These are phyloP conservation scores for Fragaria vesca DNA, from an alignment of 306 rosid species.

Conservation along the genomic window DNA sequence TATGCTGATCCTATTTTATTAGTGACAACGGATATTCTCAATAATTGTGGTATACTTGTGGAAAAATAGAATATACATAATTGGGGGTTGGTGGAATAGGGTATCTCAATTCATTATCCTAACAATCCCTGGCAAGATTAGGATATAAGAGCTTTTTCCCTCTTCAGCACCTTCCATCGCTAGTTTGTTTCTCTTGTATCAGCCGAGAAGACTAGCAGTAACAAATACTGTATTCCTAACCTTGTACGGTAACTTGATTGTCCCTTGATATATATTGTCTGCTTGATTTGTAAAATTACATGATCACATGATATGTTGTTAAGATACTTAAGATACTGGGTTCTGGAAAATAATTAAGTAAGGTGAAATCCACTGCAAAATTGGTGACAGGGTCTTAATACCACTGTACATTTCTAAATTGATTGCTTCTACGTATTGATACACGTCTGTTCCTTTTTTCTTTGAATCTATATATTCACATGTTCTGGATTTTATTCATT, in stretches of 20 bases:
- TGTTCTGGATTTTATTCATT: too few species aligned
- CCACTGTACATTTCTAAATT: conserved; percentile 1
- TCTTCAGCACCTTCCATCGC: not conserved
- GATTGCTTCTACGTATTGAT: not conserved
- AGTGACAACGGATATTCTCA: too few species aligned
- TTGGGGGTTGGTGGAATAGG: not conserved
- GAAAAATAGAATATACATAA: not conserved
- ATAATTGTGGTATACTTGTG: not conserved
- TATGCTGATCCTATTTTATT: too few species aligned
- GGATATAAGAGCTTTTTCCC: not conserved
- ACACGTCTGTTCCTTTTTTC: not conserved
- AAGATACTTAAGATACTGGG: not conserved
- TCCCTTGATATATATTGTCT: too few species aligned
- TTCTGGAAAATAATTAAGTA: not conserved
- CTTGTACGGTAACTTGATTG: not conserved
- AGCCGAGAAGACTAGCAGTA: not conserved
- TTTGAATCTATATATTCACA: too few species aligned
- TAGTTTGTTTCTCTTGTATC: not conserved
- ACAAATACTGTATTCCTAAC: not conserved
- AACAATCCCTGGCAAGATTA: not conserved
- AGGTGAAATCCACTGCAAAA: conserved; percentile 3
- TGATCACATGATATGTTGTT: not conserved
- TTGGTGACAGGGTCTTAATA: not conserved
- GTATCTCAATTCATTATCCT: not conserved
- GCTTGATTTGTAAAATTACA: not conserved